Base-by-base conservation (phyloP, 108 stramenopile species). In the Pinguiococcus pyrenoidosus region DNA sequence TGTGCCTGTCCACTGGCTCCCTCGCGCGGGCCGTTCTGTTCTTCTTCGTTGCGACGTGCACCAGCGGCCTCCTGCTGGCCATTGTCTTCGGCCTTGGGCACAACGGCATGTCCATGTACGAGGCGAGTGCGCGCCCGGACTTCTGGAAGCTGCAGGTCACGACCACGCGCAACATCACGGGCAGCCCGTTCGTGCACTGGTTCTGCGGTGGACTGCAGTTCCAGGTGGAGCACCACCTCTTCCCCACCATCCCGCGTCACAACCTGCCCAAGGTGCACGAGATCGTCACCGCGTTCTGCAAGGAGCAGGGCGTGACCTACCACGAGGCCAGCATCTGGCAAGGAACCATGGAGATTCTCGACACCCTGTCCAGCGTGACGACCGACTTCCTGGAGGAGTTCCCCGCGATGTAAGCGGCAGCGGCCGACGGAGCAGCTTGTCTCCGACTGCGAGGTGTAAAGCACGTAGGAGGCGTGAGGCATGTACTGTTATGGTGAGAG, bases 191-290 rank as follows among this genome's bases (percentile, higher is more conserved):
- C 38, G 89, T 94, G 16, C 83, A 92, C 46, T 99, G 92, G 93
- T 91, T 95, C 71, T 96, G 92, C 51, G 92, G 93, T 46, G 92
- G 93, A 29, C 78, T 99, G 7, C 89, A 96, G 53, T 94, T 89
- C 44, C 97, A 99, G 72, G 91, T 99, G 5, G 97, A 99, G 46
- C 97, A 99, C 64, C 97, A 99, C 73, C 75, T 99, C 39, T 99
- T 99, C 78, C 97, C 97, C 16, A 75, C 66, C 54, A 69, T 92
- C 63, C 97, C 97, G 5, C 67, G 93, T 41, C 87, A 96, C 80
- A 90, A 90, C 70, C 62, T 92, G 34, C 37, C 36, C 1, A 84
- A 83, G 72, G n/a, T n/a, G n/a, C 86, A 91, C 74, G 66, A 73
- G 44, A 62, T 94, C 48, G 93, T 96, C 0, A 73, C 76, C 30